Evolutionary conservation across 2,329 filamentous ascomycete species (phyloP).

Genomic region (Rhexocercosporidium sp.): DNA sequence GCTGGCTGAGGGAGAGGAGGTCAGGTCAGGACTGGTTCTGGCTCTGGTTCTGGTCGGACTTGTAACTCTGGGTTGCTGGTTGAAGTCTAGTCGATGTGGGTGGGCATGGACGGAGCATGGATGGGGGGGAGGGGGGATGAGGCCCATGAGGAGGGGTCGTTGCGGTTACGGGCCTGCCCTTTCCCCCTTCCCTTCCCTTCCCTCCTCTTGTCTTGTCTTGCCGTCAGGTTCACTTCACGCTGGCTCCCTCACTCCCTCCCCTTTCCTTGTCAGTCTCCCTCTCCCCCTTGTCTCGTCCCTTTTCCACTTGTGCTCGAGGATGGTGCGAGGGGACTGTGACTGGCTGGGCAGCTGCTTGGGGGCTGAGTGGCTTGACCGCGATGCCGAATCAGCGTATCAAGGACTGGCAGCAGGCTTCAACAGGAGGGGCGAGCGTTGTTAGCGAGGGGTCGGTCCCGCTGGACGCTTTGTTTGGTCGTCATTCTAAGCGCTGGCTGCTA

Average conservation of each 20-base stretch:
- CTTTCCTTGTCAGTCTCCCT: neutral
- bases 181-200: neutral
- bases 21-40: too few species aligned
- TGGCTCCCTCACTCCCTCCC: neutral
- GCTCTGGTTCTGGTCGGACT: slow-evolving; percentile 10
- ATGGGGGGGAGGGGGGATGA: neutral
- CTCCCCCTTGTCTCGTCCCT: neutral
- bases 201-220: neutral
- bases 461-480: slow-evolving; percentile 13
- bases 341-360: slow-evolving; percentile 5
- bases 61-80: too few species aligned
- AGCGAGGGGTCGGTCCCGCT: slow-evolving; percentile 3
- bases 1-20: too few species aligned
- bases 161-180: slow-evolving; percentile 3
- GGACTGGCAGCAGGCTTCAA: too few species aligned
- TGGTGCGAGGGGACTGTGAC: neutral
- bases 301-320: neutral
- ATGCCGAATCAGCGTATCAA: slow-evolving; percentile 14
- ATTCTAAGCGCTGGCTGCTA: slow-evolving; percentile 23
- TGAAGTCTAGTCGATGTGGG: neutral
- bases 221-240: neutral
- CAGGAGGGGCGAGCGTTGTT: slow-evolving; percentile 5
- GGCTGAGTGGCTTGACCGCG: slow-evolving; percentile 4
- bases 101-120: neutral
- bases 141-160: slow-evolving; percentile 8